Percentiles rank a stretch among this genome's conserved stretches.
phyloP scores from a whole-genome alignment of 225 moss, liverwort and hornwort species.

The Straminergon stramineum region DNA sequence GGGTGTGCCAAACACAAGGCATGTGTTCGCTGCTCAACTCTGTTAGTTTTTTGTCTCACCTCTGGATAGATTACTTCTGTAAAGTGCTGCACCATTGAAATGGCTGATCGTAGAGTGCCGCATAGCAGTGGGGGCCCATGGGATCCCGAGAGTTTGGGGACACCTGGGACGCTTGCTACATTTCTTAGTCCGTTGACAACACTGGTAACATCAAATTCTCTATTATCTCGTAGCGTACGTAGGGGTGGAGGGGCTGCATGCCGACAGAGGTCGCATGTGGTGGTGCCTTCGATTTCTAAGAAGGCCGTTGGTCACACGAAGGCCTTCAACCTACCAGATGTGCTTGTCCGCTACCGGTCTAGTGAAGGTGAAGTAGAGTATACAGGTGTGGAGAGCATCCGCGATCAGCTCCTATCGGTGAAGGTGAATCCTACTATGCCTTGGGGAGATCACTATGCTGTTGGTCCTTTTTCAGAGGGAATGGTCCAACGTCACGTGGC shows the following conservation, averaged over 20 bases:
- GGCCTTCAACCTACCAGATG: not conserved
- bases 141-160: not conserved
- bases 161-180: not conserved
- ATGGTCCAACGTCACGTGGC: not conserved
- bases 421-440: not conserved
- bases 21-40: not conserved
- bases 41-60: not conserved
- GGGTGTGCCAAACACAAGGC: not conserved
- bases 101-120: not conserved
- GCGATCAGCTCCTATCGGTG: not conserved
- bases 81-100: not conserved
- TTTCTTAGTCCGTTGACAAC: not conserved
- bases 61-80: not conserved
- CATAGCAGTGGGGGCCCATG: not conserved
- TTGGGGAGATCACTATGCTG: not conserved
- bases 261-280: not conserved
- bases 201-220: not conserved
- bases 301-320: not conserved
- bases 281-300: not conserved
- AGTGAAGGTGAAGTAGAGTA: not conserved
- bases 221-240: not conserved
- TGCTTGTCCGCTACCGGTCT: not conserved
- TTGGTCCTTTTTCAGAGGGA: not conserved
- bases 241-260: not conserved
- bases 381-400: not conserved